These are phyloP conservation scores for Sarocladium strictum DNA, from an alignment of 2,329 filamentous ascomycete species.

Conservation along the genomic window DNA sequence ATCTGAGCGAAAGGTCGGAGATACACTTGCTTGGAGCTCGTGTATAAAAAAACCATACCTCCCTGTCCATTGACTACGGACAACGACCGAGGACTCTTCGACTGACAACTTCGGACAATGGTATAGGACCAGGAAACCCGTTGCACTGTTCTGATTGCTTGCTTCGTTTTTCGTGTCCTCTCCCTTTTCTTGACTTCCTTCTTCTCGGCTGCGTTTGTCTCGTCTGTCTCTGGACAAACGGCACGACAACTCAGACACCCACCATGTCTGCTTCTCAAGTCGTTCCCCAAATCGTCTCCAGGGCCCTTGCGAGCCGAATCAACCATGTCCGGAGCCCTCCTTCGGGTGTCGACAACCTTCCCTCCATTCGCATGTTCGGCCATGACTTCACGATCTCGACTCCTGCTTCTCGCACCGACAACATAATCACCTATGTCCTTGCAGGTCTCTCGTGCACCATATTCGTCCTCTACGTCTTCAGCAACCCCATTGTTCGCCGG, in stretches of 20 bases:
- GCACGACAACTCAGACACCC: background rate
- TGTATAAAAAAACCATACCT: background rate
- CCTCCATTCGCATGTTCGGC: background rate
- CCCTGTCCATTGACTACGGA: background rate
- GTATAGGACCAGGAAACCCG: background rate
- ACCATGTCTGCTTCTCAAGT: background rate
- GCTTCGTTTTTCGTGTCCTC: background rate
- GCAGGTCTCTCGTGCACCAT: constrained; percentile 22
- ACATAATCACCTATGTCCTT: constrained; percentile 16
- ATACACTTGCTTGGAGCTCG: too few species aligned
- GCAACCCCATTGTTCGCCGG: constrained; percentile 18
- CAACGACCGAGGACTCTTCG: background rate
- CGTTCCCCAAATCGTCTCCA: background rate
- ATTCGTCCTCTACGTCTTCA: constrained; percentile 23
- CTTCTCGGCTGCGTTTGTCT: background rate
- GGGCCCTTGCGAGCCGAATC: background rate
- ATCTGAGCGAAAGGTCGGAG: too few species aligned
- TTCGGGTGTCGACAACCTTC: background rate
- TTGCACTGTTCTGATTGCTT: background rate
- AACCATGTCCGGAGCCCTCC: background rate
- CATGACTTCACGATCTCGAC: background rate
- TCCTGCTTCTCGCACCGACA: constrained; percentile 9
- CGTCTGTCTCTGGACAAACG: background rate
- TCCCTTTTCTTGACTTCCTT: background rate
- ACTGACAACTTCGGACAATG: background rate